These are phyloP conservation scores for Quaeritorhiza haematococci DNA, from an alignment of 371 early-diverging fungal genomes.

Conservation along the genomic window DNA sequence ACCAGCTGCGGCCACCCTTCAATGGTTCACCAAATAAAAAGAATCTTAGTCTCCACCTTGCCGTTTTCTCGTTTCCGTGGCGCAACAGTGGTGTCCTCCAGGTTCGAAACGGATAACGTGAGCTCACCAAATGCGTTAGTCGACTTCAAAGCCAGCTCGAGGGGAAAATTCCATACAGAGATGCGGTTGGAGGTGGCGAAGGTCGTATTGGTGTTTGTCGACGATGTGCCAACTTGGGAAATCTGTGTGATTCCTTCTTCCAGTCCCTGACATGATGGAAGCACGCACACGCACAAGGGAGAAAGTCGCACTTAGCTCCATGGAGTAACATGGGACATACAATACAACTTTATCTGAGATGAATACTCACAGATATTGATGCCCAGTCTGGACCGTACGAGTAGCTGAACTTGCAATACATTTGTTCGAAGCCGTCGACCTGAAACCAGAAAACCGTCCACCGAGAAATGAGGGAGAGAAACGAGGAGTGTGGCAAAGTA, in stretches of 20 bases:
- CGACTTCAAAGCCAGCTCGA: slow-evolving; percentile 45
- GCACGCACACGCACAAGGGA: background rate
- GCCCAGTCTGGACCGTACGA: slow-evolving; percentile 48
- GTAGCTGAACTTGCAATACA: slow-evolving; percentile 50
- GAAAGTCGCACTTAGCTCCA: background rate
- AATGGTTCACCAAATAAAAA: background rate
- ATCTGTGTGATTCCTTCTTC: slow-evolving; percentile 53
- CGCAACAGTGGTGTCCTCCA: too few species aligned
- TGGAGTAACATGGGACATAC: background rate
- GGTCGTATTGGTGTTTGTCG: slow-evolving; percentile 13
- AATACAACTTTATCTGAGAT: background rate
- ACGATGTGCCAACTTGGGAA: slow-evolving; percentile 11
- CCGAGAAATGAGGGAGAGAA: background rate
- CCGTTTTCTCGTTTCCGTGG: too few species aligned
- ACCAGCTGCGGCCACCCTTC: slow-evolving; percentile 54
- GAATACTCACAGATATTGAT: slow-evolving; percentile 25
- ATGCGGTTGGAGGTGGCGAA: slow-evolving; percentile 17
- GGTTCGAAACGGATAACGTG: background rate
- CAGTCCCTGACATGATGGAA: slow-evolving; percentile 27
- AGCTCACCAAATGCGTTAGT: slow-evolving; percentile 45
- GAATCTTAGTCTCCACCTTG: background rate
- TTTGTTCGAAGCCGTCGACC: slow-evolving; percentile 41
- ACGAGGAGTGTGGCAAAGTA: background rate
- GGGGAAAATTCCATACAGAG: slow-evolving; percentile 53
- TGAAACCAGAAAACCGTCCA: background rate